These are phyloP conservation scores for Candida quercuum DNA, from an alignment of 805 yeast genomes.

Conservation along the genomic window DNA sequence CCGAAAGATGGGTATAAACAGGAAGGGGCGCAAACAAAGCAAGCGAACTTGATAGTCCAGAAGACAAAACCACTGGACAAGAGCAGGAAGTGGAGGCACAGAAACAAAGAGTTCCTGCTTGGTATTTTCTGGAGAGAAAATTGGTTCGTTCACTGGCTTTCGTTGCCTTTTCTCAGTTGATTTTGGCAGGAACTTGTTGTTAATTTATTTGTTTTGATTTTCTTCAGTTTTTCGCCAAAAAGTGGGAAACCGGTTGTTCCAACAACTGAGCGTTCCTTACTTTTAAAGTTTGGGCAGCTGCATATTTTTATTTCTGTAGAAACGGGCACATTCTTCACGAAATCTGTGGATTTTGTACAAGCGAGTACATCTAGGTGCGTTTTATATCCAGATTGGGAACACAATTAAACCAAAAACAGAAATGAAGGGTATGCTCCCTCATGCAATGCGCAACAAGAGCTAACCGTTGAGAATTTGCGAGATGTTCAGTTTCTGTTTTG, in stretches of 20 bases:
- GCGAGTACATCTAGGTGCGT: too few relatives aligned
- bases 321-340: neutral
- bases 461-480: neutral
- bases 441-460: neutral
- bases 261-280: neutral
- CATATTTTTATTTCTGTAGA: neutral
- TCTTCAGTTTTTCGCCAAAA: neutral
- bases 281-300: neutral
- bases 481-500: neutral
- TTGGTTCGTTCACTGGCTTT: neutral
- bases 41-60: too few relatives aligned
- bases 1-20: too few relatives aligned
- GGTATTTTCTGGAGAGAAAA: too few relatives aligned
- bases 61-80: too few relatives aligned
- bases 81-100: too few relatives aligned
- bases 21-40: too few relatives aligned
- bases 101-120: too few relatives aligned
- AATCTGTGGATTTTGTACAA: too few relatives aligned
- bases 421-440: neutral
- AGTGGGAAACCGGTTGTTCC: neutral
- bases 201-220: constrained; percentile 4
- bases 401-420: neutral
- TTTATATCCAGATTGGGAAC: neutral
- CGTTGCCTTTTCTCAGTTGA: neutral
- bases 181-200: neutral